These are phyloP conservation scores for Takashimella tepidaria DNA, from an alignment of 1,284 basidiomycete genomes.

Conservation along the genomic window DNA sequence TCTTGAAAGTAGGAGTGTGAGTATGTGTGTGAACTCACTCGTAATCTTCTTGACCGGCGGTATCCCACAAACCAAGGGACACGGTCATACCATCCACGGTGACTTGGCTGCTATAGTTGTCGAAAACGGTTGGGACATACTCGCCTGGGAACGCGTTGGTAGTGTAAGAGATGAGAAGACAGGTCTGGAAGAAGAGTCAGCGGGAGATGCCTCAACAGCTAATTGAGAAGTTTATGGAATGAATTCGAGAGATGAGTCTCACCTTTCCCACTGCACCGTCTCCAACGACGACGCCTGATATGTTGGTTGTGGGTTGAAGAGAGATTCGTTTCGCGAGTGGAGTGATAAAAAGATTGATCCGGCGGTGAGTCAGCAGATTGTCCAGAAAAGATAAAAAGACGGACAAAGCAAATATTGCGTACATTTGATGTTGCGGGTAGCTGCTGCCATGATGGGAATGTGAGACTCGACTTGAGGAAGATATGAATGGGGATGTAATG, in stretches of 20 bases:
- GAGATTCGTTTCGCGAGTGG: not conserved
- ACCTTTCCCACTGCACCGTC: slow-evolving; percentile 99
- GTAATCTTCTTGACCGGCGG: slow-evolving; percentile 93
- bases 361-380: slow-evolving; percentile 1
- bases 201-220: not conserved
- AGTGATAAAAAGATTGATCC: not conserved
- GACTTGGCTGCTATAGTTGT: slow-evolving; percentile 58
- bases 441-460: slow-evolving; percentile 22
- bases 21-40: no score
- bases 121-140: slow-evolving; percentile 82
- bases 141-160: slow-evolving; percentile 85
- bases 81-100: slow-evolving; percentile 99
- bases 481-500: no score
- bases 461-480: no score
- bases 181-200: slow-evolving; percentile 59
- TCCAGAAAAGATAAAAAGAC: not conserved
- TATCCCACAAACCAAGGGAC: slow-evolving; percentile 96
- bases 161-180: slow-evolving; percentile 93
- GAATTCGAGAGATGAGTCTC: slow-evolving; percentile 30
- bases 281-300: slow-evolving; percentile 85
- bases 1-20: no score
- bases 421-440: slow-evolving; percentile 34
- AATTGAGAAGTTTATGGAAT: not conserved
- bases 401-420: not conserved
- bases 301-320: slow-evolving; percentile 2